These are phyloP conservation scores for Dimargaris cristalligena DNA, from an alignment of 192 early-diverging fungal genomes.

Conservation along the genomic window DNA sequence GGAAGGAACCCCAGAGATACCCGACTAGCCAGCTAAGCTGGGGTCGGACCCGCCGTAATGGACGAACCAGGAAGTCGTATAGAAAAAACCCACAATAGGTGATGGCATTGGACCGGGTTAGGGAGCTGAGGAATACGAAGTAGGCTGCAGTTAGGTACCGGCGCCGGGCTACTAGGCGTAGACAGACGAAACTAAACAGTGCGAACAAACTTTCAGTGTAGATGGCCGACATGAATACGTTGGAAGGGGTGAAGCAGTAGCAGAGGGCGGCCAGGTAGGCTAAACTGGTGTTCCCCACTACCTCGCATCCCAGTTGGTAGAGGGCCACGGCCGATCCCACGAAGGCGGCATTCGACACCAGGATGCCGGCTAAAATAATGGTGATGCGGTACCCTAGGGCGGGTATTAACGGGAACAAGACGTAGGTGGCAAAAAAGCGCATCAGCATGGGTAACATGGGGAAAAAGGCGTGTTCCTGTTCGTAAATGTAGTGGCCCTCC, in stretches of 20 bases:
- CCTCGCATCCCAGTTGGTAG: conserved; percentile 38
- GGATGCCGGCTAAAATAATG: conserved; percentile 39
- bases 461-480: conserved; percentile 83
- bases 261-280: conserved; percentile 48
- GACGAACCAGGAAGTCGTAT: conserved; percentile 41
- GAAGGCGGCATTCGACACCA: conserved; percentile 64
- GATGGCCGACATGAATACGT: conserved; percentile 74
- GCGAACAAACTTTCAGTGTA: conserved; percentile 83
- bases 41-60: not conserved
- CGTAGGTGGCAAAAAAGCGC: conserved; percentile 32
- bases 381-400: conserved; percentile 23
- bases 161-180: conserved; percentile 33
- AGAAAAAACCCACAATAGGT: conserved; percentile 68
- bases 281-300: conserved; percentile 30
- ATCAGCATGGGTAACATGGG: conserved; percentile 56
- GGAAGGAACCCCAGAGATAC: not conserved
- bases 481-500: conserved; percentile 54
- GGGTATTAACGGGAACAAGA: conserved; percentile 30
- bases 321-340: conserved; percentile 49
- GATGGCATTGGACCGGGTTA: conserved; percentile 65
- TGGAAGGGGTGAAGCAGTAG: conserved; percentile 58
- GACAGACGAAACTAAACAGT: conserved; percentile 56
- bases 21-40: not conserved
- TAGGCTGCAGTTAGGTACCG: conserved; percentile 43
- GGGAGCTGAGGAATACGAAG: conserved; percentile 35